Conservation (phyloP, 805 yeast genomes). For the Debaryomyces hansenii region DNA sequence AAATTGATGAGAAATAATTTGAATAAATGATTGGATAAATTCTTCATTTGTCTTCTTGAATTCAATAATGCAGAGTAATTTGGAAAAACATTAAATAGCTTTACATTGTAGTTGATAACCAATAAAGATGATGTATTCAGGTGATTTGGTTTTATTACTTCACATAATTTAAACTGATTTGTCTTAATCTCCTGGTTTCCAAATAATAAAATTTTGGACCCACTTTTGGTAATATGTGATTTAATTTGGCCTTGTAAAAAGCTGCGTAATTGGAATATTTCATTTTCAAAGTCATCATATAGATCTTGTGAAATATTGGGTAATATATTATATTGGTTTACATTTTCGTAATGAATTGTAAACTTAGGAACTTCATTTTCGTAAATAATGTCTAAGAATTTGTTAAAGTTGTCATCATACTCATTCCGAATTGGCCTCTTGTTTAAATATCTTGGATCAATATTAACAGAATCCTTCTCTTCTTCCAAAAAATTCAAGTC, state of each 20-base stretch:
- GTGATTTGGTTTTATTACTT: slow-evolving; percentile 11
- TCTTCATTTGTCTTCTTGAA: slow-evolving; percentile 20
- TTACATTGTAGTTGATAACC: slow-evolving; percentile 26
- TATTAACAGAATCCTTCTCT: slow-evolving; percentile 15
- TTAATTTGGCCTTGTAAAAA: slow-evolving; percentile 32
- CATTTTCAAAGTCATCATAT: slow-evolving; percentile 22
- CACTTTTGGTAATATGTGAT: slow-evolving; percentile 19
- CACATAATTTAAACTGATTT: slow-evolving; percentile 33
- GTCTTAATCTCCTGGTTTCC: slow-evolving; percentile 25
- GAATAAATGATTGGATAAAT: slow-evolving; percentile 31
- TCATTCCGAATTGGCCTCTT: slow-evolving; percentile 3
- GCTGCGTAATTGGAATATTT: slow-evolving; percentile 28
- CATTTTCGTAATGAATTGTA: slow-evolving; percentile 25
- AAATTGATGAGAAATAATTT: slow-evolving; percentile 37
- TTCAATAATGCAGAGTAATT: slow-evolving; percentile 28
- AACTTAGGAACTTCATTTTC: slow-evolving; percentile 24
- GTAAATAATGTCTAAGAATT: slow-evolving; percentile 16
- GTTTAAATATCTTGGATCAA: slow-evolving; percentile 17
- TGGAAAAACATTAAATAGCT: slow-evolving; percentile 35
- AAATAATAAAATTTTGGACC: slow-evolving; percentile 20
- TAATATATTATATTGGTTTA: slow-evolving; percentile 28
- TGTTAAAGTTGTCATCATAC: slow-evolving; percentile 6
- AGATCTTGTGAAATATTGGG: slow-evolving; percentile 11
- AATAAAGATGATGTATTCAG: slow-evolving; percentile 7
- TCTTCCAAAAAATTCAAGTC: slow-evolving; percentile 35